A percentile compares a stretch with the other conserved stretches of the same genome.
These are phyloP conservation scores for Gaeumannomyces sp. DNA, from an alignment of 2,329 filamentous ascomycete genomes.

Conservation along the genomic window DNA sequence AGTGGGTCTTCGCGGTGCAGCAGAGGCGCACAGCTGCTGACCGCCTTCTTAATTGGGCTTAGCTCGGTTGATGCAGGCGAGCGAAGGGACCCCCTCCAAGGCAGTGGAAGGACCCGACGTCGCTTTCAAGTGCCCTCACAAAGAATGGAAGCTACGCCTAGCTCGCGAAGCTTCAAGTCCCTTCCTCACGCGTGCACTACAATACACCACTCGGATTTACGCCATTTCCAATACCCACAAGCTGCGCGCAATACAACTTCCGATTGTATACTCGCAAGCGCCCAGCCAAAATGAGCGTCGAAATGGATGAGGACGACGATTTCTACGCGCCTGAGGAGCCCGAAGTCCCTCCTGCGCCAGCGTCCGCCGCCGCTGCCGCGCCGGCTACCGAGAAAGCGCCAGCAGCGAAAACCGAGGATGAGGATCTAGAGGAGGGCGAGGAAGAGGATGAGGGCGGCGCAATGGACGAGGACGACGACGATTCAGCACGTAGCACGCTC, in stretches of 20 bases:
- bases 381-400: slow-evolving; percentile 15
- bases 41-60: slow-evolving; percentile 1
- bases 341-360: slow-evolving; percentile 26
- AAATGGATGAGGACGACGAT: slow-evolving; percentile 63
- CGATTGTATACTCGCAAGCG: neutral
- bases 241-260: neutral
- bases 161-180: neutral
- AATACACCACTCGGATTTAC: no score
- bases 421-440: slow-evolving; percentile 58
- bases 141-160: neutral
- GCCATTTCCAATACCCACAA: neutral
- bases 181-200: neutral
- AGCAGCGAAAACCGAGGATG: slow-evolving; percentile 30
- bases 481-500: slow-evolving; percentile 34
- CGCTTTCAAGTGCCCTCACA: neutral
- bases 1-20: slow-evolving; percentile 2
- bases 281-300: slow-evolving; percentile 32
- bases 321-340: slow-evolving; percentile 59
- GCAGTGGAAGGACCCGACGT: neutral
- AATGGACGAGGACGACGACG: slow-evolving; percentile 55
- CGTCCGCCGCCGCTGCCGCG: slow-evolving; percentile 15
- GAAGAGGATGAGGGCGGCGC: slow-evolving; percentile 56
- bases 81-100: neutral
- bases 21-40: neutral
- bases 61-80: neutral